A percentile compares a stretch with the other conserved stretches of the same genome.
phyloP scores from a whole-genome alignment of 495 filamentous ascomycete species.

The Neurospora sp. region DNA sequence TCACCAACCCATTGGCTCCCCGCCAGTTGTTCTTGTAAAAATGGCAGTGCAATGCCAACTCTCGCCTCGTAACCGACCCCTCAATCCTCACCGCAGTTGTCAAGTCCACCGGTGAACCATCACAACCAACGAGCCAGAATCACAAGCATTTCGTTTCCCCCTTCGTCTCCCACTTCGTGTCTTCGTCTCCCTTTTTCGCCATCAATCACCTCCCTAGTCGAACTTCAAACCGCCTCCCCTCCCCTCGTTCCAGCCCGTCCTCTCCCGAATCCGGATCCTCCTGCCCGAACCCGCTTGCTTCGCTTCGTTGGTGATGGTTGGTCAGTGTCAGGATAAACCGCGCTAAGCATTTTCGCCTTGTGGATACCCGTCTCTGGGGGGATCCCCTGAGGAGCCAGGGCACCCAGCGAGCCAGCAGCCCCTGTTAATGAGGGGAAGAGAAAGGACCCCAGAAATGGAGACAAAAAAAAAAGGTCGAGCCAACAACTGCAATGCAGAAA shows the following conservation, averaged over 20 bases:
- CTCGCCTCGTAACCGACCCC: not conserved
- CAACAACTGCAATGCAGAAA: not conserved
- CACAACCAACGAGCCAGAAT: not conserved
- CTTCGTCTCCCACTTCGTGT: not conserved
- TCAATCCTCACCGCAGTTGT: not conserved
- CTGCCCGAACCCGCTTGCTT: not conserved
- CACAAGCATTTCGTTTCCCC: not conserved
- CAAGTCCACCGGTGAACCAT: not conserved
- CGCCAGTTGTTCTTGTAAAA: not conserved
- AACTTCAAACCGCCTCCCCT: not conserved
- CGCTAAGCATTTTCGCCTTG: not conserved
- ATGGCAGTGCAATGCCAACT: not conserved
- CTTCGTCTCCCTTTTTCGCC: not conserved
- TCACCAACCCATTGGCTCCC: not conserved
- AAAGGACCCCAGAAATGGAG: not conserved
- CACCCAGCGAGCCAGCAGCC: not conserved
- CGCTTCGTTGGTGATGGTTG: not conserved
- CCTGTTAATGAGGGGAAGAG: not conserved
- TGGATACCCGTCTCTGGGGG: not conserved
- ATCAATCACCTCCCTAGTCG: not conserved
- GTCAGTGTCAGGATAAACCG: not conserved
- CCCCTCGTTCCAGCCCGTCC: not conserved
- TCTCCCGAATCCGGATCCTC: not conserved
- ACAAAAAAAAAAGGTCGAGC: not conserved
- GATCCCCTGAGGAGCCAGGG: not conserved